Base-by-base conservation (phyloP, 1,284 basidiomycete species). In the Marasmius oreades region DNA sequence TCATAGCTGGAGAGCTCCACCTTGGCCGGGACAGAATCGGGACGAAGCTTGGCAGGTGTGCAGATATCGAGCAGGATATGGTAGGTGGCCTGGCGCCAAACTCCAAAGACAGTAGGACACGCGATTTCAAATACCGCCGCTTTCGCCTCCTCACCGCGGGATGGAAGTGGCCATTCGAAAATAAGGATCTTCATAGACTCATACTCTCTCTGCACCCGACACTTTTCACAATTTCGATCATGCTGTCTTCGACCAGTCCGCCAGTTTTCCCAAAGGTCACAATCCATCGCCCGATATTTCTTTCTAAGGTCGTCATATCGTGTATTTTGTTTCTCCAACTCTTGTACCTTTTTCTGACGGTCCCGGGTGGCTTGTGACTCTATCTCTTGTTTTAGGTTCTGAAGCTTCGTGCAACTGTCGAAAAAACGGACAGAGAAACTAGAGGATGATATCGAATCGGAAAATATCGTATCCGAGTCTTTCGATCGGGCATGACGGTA, bases 131-230 rank as follows among this genome's bases (percentile, higher is more conserved):
- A 82, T 0, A 82, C 66, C 0, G 71, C 68, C 0, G 58, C 59
- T 51, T 71, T 63, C 0, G 70, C 70, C 1, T 54, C 24, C 0
- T 66, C 37, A 2, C 31, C 1, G 6, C 65, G 45, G 0, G 55
- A 31, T 0, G 81, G 78, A 31, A 84, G 62, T 0, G 80, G 80
- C 81, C 79, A 81, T 53, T 84, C 81, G 45, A 78, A 66, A 3
- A 77, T 60, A 0, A 39, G 1, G 37, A 83, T 80, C 0, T 39
- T 11, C 62, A 81, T 36, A 0, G 22, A 24, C 0, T 66, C 63
- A 42, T 64, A 14, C 1, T 43, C 34, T 34, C 68, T 53, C 3
- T 70, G 55, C 1, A 2, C 16, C 14, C 16, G 1, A 54, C 80
- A 82, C 51, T 69, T 76, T 7, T 55, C 75, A 75, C 0, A 12